These are phyloP conservation scores for Bondarzewia mesenterica DNA, from an alignment of 1,284 basidiomycete genomes.

Conservation along the genomic window DNA sequence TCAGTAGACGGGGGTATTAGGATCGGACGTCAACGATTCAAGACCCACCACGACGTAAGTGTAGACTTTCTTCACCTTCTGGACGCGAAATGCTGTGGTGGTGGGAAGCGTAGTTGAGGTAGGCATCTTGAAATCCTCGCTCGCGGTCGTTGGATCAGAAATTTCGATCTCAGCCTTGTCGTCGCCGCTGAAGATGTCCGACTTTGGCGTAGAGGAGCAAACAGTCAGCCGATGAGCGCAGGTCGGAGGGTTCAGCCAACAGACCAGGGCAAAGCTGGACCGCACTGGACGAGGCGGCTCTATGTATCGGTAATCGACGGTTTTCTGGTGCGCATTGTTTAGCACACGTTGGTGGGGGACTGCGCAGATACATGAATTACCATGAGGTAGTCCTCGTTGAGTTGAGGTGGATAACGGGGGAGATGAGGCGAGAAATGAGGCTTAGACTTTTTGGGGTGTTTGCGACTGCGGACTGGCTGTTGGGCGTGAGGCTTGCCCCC, in stretches of 20 bases:
- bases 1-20: neutral
- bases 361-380: slow-evolving; percentile 2
- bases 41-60: neutral
- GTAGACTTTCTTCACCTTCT: slow-evolving; percentile 3
- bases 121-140: neutral
- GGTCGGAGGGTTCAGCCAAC: neutral
- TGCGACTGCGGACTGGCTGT: no score
- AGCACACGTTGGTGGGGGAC: neutral
- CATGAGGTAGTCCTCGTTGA: slow-evolving; percentile 11
- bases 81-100: neutral
- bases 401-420: slow-evolving; percentile 12
- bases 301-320: slow-evolving; percentile 12
- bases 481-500: neutral
- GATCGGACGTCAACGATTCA: neutral
- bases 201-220: slow-evolving; percentile 1
- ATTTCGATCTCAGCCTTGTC: slow-evolving; percentile 11
- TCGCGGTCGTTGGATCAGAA: neutral
- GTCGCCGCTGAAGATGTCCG: slow-evolving; percentile 9
- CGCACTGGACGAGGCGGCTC: slow-evolving; percentile 8
- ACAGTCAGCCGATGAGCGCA: neutral
- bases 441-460: slow-evolving; percentile 7
- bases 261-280: slow-evolving; percentile 13
- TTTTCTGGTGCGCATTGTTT: slow-evolving; percentile 7
- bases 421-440: slow-evolving; percentile 5
- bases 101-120: neutral